A percentile compares a stretch with the other conserved stretches of the same genome.
Evolutionary conservation across 768 basidiomycete species (phyloP).

Genomic region (Leccinum incarnatum): DNA sequence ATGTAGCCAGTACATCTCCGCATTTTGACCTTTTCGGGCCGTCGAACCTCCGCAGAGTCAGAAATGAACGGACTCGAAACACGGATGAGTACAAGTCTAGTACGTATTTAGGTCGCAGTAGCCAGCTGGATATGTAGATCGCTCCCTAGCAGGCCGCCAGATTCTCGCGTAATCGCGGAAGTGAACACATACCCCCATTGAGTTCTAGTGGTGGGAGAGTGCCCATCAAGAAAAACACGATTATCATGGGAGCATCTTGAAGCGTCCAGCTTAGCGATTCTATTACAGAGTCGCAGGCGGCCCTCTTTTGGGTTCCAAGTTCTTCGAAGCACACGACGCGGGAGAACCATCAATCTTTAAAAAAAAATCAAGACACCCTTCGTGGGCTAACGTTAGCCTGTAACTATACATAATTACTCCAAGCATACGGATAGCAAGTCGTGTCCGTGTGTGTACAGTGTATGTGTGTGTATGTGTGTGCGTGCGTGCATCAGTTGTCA

Average conservation of each 20-base stretch:
- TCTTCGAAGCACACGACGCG: slow-evolving; percentile 5
- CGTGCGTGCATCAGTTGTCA: background rate
- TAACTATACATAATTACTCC: background rate
- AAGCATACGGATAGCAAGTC: slow-evolving; percentile 1
- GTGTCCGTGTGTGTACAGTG: background rate
- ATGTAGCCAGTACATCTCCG: slow-evolving; percentile 28
- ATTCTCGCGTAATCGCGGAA: slow-evolving; percentile 30
- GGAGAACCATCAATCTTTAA: background rate
- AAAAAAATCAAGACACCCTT: background rate
- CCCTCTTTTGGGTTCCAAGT: slow-evolving; percentile 6
- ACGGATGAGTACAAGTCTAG: slow-evolving; percentile 11
- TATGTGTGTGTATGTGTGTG: background rate
- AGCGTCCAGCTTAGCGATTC: background rate
- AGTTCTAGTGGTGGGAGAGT: slow-evolving; percentile 8
- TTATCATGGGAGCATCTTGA: background rate
- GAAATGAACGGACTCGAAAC: slow-evolving; percentile 28
- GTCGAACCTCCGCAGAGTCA: slow-evolving; percentile 27
- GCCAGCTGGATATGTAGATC: slow-evolving; percentile 23
- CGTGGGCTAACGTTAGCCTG: slow-evolving; percentile 2
- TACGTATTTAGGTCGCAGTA: slow-evolving; percentile 19
- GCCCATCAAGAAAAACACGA: slow-evolving; percentile 1
- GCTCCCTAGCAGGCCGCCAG: slow-evolving; percentile 10
- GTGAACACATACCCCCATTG: slow-evolving; percentile 17
- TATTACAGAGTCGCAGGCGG: background rate
- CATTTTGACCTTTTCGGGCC: slow-evolving; percentile 26